Base-by-base conservation (phyloP, 768 basidiomycete species). In the Suillus clintonianus region DNA sequence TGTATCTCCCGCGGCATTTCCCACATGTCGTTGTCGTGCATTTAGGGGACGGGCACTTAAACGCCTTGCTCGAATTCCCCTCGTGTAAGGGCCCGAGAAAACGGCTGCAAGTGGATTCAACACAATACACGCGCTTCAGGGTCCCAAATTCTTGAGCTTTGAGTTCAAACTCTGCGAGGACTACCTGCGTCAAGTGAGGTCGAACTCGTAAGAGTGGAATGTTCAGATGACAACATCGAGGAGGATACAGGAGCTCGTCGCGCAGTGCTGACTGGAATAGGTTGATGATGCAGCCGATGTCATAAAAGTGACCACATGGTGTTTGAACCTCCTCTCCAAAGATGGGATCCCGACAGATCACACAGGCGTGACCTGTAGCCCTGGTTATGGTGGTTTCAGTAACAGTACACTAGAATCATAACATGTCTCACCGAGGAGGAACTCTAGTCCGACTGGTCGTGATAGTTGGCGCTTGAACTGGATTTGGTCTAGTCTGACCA, bases 181-280 rank as follows among this genome's bases (percentile, higher is more conserved):
- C 67, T 0, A 30, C 47, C 19, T 59, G 64, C 7, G 70, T 36
- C 32, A 80, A 67, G 60, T 77, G 71, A 4, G 43, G 51, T 36
- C 61, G 65, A 30, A 78, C 74, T 2, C 63, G 63, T 11, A 27
- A 10, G 34, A 76, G 48, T 34, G 77, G 67, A 24, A 81, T 76
- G 10, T 63, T 62, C 37, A 67, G 67, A 36, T 71, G 65, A 63
- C 80, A 81, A 65, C 80, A 81, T 30, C 76, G 74, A 34, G 80
- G 80, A 3, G 80, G 80, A 66, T 72, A 79, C 32, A 81, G 75
- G 1, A 74, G 67, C 62, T 81, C 81, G 67, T 81, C 80, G 22
- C 61, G 65, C 8, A 69, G 72, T 1, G 79, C 71, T 14, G 71
- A 63, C 61, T 75, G 62, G 70, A 80, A 78, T 50, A 81, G 71